phyloP scores from a whole-genome alignment of 148 eudicot species.

The Selenicereus undatus region DNA sequence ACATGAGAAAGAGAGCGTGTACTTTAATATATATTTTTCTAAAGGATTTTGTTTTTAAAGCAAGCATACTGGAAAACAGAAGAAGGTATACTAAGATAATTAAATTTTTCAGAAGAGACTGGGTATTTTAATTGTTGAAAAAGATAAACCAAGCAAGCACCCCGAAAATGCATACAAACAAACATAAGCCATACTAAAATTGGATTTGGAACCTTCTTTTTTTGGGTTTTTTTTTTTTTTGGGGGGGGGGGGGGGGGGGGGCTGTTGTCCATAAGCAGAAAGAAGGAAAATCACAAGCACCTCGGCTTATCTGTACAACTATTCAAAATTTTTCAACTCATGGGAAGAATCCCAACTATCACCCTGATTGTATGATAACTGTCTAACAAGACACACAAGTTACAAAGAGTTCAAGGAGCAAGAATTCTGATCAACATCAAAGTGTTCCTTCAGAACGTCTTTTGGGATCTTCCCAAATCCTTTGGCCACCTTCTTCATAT shows the following conservation, averaged over 20 bases:
- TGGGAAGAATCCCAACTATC: constrained; percentile 14
- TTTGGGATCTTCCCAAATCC: constrained; percentile 67
- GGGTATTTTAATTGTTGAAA: no score
- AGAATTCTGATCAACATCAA: constrained; percentile 37
- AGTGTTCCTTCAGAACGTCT: constrained; percentile 50
- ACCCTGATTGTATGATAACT: constrained; percentile 6
- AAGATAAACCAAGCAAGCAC: no score
- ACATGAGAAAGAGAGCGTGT: no score
- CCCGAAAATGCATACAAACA: no score
- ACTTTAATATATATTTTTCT: no score
- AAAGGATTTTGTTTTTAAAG: no score
- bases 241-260: background rate
- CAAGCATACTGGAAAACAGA: no score
- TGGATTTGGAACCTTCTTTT: no score
- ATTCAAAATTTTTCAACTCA: constrained; percentile 1
- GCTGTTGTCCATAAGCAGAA: background rate
- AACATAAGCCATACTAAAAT: no score
- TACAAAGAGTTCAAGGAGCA: background rate
- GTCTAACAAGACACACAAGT: background rate
- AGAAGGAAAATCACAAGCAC: constrained; percentile 12
- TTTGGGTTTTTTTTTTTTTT: background rate
- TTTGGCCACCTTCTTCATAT: constrained; percentile 62
- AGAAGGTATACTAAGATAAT: no score
- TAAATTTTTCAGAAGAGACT: no score
- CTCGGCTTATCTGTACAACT: background rate